phyloP scores from a whole-genome alignment of 345 rosid species.

The Moricandia moricandioides region DNA sequence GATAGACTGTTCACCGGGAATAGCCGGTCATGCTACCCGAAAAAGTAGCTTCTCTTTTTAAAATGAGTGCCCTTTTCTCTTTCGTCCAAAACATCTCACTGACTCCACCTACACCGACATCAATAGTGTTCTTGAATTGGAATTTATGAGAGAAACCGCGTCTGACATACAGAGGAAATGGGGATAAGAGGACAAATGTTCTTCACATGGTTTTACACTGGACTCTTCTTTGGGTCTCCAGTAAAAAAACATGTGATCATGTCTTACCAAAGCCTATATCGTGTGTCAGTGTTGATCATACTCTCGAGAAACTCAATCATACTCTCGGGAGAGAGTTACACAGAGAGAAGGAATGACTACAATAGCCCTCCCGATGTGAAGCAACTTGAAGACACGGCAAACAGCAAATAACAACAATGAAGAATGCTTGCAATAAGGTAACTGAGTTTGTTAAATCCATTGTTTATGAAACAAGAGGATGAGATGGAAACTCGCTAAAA shows the following conservation, averaged over 20 bases:
- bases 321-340: background rate
- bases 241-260: slow-evolving; percentile 6
- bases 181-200: slow-evolving; percentile 9
- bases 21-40: slow-evolving; percentile 23
- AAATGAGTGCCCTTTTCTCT: slow-evolving; percentile 4
- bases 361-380: background rate
- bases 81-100: slow-evolving; percentile 4
- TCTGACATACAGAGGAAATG: background rate
- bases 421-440: no score
- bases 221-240: slow-evolving; percentile 7
- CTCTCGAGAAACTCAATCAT: background rate
- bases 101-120: slow-evolving; percentile 22
- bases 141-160: background rate
- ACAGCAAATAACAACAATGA: background rate
- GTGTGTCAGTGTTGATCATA: background rate
- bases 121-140: background rate
- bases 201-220: slow-evolving; percentile 25
- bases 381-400: background rate
- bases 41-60: background rate
- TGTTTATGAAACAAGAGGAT: background rate
- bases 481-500: slow-evolving; percentile 1
- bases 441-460: background rate
- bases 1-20: slow-evolving; percentile 26
- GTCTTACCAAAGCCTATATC: background rate
- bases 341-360: background rate